Evolutionary conservation across 2,329 filamentous ascomycete species (phyloP).

Genomic region (Xylaria sp.): DNA sequence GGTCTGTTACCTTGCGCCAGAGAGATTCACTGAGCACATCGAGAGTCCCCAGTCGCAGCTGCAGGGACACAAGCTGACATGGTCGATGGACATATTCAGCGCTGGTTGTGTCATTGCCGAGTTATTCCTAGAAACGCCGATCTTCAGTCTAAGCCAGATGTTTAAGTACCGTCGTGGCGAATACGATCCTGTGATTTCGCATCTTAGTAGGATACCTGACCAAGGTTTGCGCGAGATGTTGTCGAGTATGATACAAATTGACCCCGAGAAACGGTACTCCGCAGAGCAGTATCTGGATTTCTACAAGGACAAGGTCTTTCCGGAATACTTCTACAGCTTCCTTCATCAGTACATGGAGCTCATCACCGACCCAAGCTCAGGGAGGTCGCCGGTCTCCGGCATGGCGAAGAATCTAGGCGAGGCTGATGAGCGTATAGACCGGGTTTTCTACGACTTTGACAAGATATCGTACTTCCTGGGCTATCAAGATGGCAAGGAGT

Average conservation of each 20-base stretch:
- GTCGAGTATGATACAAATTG: conserved; percentile 92
- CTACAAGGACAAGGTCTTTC: conserved; percentile 90
- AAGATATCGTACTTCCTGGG: conserved; percentile 96
- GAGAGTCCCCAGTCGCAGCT: conserved; percentile 52
- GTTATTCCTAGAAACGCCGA: conserved; percentile 89
- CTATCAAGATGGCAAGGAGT: conserved; percentile 58
- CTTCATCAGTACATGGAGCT: conserved; percentile 97
- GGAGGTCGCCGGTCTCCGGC: conserved; percentile 70
- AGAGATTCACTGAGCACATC: conserved; percentile 71
- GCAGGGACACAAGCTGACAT: conserved; percentile 63
- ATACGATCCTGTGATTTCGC: conserved; percentile 82
- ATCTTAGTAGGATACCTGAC: conserved; percentile 85
- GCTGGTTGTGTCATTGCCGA: conserved; percentile 96
- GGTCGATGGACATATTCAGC: conserved; percentile 99
- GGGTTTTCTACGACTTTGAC: conserved; percentile 92
- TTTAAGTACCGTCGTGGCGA: conserved; percentile 93
- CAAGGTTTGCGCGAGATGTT: conserved; percentile 86
- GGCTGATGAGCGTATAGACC: conserved; percentile 90
- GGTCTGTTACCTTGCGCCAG: conserved; percentile 93
- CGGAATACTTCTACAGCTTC: conserved; percentile 96
- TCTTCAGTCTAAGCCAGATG: conserved; percentile 96
- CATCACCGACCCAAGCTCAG: conserved; percentile 87
- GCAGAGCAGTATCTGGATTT: conserved; percentile 93
- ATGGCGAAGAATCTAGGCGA: conserved; percentile 75
- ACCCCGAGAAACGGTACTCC: conserved; percentile 88